phyloP scores from a whole-genome alignment of 768 basidiomycete genomes.

The Pisolithus microcarpus region DNA sequence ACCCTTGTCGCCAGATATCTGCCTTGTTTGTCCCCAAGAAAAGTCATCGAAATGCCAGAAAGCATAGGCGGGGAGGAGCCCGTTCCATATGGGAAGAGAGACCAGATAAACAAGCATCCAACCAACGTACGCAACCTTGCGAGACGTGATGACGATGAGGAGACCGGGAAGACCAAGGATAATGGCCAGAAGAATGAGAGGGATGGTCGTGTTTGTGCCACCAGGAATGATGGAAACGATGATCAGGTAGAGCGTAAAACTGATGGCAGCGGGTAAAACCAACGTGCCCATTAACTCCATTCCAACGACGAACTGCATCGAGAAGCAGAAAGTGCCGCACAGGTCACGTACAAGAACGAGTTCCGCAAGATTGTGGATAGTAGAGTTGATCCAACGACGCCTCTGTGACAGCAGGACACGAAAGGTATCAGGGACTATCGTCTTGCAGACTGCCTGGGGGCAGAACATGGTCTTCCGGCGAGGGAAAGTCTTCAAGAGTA shows the following conservation, averaged over 20 bases:
- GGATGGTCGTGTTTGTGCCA: constrained; percentile 72
- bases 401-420: constrained; percentile 89
- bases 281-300: constrained; percentile 98
- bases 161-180: constrained; percentile 95
- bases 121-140: constrained; percentile 89
- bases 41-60: constrained; percentile 99
- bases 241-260: constrained; percentile 93
- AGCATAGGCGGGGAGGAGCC: constrained; percentile 89
- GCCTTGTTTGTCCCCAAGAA: constrained; percentile 94
- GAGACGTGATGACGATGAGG: constrained; percentile 91
- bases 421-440: constrained; percentile 96
- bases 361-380: constrained; percentile 95
- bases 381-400: constrained; percentile 99
- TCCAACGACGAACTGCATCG: constrained; percentile 98
- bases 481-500: constrained; percentile 98
- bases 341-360: constrained; percentile 91
- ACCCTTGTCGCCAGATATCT: constrained; percentile 65
- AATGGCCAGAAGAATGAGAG: constrained; percentile 86
- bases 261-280: constrained; percentile 94
- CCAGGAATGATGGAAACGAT: constrained; percentile 81
- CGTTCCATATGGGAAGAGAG: constrained; percentile 96
- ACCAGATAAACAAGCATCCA: constrained; percentile 96
- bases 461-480: constrained; percentile 99
- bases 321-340: constrained; percentile 99
- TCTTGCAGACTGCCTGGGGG: constrained; percentile 98